Evolutionary conservation across 495 filamentous ascomycete genomes (phyloP).

Genomic region (Chaetomium tenue): DNA sequence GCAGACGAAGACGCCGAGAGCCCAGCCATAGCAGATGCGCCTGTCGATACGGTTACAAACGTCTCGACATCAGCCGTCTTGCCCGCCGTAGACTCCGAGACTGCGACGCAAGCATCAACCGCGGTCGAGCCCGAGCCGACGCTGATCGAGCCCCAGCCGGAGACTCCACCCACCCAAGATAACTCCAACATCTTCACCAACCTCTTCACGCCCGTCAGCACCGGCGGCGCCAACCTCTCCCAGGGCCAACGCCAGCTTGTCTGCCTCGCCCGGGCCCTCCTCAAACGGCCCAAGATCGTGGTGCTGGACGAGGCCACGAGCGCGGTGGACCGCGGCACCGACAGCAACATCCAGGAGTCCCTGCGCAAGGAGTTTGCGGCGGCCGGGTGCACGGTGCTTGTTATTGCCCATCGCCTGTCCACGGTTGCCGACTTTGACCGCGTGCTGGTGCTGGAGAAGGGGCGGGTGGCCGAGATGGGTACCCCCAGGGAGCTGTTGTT

Average conservation of each 20-base stretch:
- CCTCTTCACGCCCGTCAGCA: slow-evolving; percentile 31
- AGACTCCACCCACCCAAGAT: background rate
- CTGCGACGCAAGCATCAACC: slow-evolving; percentile 7
- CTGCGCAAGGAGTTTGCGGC: slow-evolving; percentile 68
- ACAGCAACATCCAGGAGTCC: slow-evolving; percentile 67
- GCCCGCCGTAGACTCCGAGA: slow-evolving; percentile 9
- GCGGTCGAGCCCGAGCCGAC: slow-evolving; percentile 14
- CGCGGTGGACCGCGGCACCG: slow-evolving; percentile 71
- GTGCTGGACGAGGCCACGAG: slow-evolving; percentile 85
- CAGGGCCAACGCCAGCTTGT: slow-evolving; percentile 65
- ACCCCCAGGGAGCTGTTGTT: slow-evolving; percentile 27
- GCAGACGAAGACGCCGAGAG: slow-evolving; percentile 6
- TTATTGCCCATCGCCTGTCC: slow-evolving; percentile 68
- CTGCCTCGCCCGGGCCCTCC: slow-evolving; percentile 66
- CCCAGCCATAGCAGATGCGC: background rate
- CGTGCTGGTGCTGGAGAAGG: slow-evolving; percentile 65
- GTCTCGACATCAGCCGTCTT: background rate
- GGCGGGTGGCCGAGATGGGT: slow-evolving; percentile 56
- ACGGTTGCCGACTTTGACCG: slow-evolving; percentile 71
- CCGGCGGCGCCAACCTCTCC: slow-evolving; percentile 51
- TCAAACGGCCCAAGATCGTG: slow-evolving; percentile 73
- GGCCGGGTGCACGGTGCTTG: slow-evolving; percentile 69
- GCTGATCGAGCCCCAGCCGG: background rate
- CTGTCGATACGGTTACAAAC: background rate
- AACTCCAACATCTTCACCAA: slow-evolving; percentile 27